Evolutionary conservation across 2,329 filamentous ascomycete genomes (phyloP).

Genomic region (Diaporthe sp.): DNA sequence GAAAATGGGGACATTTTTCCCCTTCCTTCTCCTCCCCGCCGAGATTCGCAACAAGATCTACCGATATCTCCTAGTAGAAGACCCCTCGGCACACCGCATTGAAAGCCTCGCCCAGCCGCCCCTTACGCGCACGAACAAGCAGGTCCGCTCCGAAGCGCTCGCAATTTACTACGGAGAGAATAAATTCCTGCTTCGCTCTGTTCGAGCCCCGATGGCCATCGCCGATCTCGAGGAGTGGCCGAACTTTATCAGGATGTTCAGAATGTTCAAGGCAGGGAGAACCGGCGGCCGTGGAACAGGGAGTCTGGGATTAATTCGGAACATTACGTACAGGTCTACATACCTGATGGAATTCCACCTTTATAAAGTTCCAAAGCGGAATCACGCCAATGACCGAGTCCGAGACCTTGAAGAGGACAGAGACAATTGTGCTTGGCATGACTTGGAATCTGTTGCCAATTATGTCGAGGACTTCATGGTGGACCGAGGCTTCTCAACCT

Average conservation of each 20-base stretch:
- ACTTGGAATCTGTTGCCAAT: no score
- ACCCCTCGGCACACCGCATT: not conserved
- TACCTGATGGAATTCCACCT: no score
- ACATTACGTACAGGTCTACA: no score
- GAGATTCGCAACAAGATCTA: constrained; percentile 31
- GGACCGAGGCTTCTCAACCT: no score
- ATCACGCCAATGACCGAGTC: no score
- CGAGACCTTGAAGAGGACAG: no score
- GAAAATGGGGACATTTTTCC: not conserved
- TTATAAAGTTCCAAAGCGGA: no score
- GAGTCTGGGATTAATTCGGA: not conserved
- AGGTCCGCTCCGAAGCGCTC: not conserved
- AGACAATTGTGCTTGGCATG: no score
- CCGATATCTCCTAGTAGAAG: not conserved
- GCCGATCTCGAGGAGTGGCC: not conserved
- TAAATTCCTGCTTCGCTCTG: not conserved
- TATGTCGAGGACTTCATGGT: no score
- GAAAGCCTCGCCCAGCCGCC: not conserved
- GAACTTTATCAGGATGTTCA: not conserved
- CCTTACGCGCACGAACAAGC: not conserved
- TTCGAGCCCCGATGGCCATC: not conserved
- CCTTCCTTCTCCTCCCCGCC: not conserved
- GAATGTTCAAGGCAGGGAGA: not conserved
- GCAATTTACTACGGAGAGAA: constrained; percentile 4
- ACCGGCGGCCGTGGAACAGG: not conserved